A percentile compares a stretch with the other conserved stretches of the same genome.
These are phyloP conservation scores for Moesziomyces antarcticus DNA, from an alignment of 1,284 basidiomycete genomes.

Conservation along the genomic window DNA sequence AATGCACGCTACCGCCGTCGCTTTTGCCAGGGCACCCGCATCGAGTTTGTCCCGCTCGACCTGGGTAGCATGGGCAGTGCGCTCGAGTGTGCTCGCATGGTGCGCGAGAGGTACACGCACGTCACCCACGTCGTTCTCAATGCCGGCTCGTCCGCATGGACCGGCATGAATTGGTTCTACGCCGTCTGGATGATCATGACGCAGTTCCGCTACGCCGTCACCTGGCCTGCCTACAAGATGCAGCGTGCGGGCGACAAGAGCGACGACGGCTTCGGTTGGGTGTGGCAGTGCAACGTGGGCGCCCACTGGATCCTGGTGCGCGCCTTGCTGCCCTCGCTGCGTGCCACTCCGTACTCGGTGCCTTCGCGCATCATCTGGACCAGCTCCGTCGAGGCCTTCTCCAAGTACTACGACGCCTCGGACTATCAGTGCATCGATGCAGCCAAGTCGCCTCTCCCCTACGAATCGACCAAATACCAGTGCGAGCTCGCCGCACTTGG, in stretches of 20 bases:
- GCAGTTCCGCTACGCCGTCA: conserved; percentile 63
- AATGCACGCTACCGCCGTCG: conserved; percentile 56
- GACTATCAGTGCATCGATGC: conserved; percentile 65
- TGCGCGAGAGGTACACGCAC: conserved; percentile 59
- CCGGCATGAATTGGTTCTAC: conserved; percentile 62
- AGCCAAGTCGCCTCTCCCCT: conserved; percentile 51
- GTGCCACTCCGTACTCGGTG: conserved; percentile 56
- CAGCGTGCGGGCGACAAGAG: conserved; percentile 64
- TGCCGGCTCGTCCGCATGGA: conserved; percentile 65
- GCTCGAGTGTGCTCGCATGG: conserved; percentile 57
- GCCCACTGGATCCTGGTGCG: conserved; percentile 65
- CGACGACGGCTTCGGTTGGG: conserved; percentile 66
- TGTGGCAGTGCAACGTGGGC: conserved; percentile 67
- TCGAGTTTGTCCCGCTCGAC: conserved; percentile 66
- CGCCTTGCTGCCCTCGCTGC: conserved; percentile 54
- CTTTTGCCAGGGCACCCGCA: conserved; percentile 60
- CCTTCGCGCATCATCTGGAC: conserved; percentile 67
- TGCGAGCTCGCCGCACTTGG: conserved; percentile 65
- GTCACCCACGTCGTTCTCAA: conserved; percentile 67
- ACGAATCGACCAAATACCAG: conserved; percentile 68
- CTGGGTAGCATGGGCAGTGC: conserved; percentile 65
- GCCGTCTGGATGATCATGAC: conserved; percentile 62
- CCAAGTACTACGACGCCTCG: conserved; percentile 55
- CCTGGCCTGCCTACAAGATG: conserved; percentile 64
- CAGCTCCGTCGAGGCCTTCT: conserved; percentile 65